phyloP scores from a whole-genome alignment of 2,329 filamentous ascomycete genomes.

The Fonsecaea erecta region DNA sequence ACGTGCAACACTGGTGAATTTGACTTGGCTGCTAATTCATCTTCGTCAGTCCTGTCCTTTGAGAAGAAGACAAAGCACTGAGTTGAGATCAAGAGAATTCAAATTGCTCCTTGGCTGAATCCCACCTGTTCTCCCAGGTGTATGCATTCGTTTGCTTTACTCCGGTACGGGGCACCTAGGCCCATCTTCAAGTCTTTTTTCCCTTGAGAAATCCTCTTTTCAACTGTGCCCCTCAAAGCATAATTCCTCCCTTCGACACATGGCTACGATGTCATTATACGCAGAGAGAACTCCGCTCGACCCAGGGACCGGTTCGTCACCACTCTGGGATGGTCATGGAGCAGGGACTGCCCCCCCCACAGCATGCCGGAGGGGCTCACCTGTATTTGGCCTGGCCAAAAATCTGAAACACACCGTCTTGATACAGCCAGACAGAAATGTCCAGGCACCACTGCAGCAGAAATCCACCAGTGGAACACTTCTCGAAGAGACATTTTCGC shows the following conservation, averaged over 20 bases:
- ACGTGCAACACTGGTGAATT: background rate
- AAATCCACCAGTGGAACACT: background rate
- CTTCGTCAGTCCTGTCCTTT: background rate
- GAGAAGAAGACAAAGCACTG: background rate
- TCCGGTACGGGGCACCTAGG: background rate
- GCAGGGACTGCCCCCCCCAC: conserved; percentile 1
- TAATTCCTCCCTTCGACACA: background rate
- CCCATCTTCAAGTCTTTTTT: background rate
- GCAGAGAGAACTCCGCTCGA: background rate
- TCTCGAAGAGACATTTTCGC: conserved; percentile 12
- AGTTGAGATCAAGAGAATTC: background rate
- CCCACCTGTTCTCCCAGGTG: background rate
- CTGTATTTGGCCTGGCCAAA: background rate
- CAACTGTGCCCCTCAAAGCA: background rate
- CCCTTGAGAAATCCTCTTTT: background rate
- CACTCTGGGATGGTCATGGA: background rate
- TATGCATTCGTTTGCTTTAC: background rate
- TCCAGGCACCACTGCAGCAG: background rate
- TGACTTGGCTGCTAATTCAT: background rate
- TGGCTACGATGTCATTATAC: background rate
- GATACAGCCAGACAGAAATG: background rate
- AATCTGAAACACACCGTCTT: conserved; percentile 10
- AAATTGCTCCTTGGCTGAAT: too few relatives aligned
- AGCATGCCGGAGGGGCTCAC: background rate
- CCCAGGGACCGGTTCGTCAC: background rate